Conservation (phyloP, 192 early-diverging fungal species). For the Backusella psychrophila region DNA sequence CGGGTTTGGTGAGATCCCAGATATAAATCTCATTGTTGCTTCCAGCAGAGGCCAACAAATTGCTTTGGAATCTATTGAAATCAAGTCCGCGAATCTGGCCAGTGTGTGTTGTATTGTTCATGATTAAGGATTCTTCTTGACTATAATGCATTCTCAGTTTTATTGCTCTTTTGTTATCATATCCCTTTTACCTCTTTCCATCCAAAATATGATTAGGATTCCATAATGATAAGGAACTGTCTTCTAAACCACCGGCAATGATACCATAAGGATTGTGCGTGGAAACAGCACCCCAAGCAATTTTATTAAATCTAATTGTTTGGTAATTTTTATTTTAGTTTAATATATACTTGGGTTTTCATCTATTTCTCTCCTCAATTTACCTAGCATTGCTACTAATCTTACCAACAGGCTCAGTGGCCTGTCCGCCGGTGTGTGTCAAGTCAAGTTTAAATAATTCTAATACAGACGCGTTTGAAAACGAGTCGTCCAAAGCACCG, state of each 20-base stretch:
- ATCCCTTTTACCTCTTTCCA: slow-evolving; percentile 44
- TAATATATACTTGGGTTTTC: neutral
- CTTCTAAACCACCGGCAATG: slow-evolving; percentile 93
- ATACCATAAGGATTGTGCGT: slow-evolving; percentile 63
- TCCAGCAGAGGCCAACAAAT: slow-evolving; percentile 87
- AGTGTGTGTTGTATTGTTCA: slow-evolving; percentile 71
- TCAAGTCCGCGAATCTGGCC: slow-evolving; percentile 90
- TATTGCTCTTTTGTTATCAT: neutral
- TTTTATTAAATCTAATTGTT: slow-evolving; percentile 77
- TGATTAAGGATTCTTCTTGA: slow-evolving; percentile 57
- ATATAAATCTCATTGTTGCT: slow-evolving; percentile 92
- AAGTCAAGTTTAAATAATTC: slow-evolving; percentile 83
- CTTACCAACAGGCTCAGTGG: slow-evolving; percentile 51
- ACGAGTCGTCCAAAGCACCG: slow-evolving; percentile 94
- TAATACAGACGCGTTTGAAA: slow-evolving; percentile 84
- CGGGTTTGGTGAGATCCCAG: slow-evolving; percentile 91
- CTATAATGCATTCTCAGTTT: neutral
- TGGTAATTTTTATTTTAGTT: neutral
- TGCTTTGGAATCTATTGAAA: slow-evolving; percentile 85
- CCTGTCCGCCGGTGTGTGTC: slow-evolving; percentile 35
- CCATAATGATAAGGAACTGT: slow-evolving; percentile 90
- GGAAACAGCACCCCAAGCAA: slow-evolving; percentile 73
- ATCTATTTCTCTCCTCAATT: neutral
- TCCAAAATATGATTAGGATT: slow-evolving; percentile 73
- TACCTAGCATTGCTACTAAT: slow-evolving; percentile 65